These are phyloP conservation scores for Harringtonia lauricola DNA, from an alignment of 2,329 filamentous ascomycete genomes.

Conservation along the genomic window DNA sequence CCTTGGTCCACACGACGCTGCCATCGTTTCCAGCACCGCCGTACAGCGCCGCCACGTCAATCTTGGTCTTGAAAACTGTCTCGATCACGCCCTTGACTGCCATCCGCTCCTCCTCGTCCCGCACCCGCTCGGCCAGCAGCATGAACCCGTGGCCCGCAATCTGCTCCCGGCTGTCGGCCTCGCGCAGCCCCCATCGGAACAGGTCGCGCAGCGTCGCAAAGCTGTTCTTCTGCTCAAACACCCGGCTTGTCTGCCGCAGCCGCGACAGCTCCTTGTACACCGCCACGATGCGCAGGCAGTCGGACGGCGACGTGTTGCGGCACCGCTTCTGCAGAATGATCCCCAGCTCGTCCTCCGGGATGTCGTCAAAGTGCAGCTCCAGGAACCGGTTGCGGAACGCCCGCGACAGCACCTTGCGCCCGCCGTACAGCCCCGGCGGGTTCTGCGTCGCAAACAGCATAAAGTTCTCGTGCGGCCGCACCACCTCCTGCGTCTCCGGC, in stretches of 20 bases:
- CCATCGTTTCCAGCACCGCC: conserved; percentile 22
- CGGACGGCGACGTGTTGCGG: conserved; percentile 75
- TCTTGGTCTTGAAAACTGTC: conserved; percentile 73
- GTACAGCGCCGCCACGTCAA: conserved; percentile 68
- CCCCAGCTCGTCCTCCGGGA: conserved; percentile 87
- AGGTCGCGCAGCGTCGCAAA: conserved; percentile 94
- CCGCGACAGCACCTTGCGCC: conserved; percentile 82
- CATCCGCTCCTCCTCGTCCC: conserved; percentile 75
- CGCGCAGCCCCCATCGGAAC: conserved; percentile 85
- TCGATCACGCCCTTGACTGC: conserved; percentile 86
- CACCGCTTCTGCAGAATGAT: conserved; percentile 83
- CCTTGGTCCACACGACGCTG: conserved; percentile 81
- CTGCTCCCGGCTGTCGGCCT: conserved; percentile 75
- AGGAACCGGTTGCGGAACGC: conserved; percentile 96
- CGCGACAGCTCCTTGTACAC: conserved; percentile 91
- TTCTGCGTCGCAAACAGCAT: conserved; percentile 99
- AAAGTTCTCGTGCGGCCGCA: conserved; percentile 87
- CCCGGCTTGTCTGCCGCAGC: conserved; percentile 74
- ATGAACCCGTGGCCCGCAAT: conserved; percentile 91
- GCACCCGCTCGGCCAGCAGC: conserved; percentile 86
- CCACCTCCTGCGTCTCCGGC: conserved; percentile 89
- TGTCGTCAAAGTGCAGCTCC: conserved; percentile 95
- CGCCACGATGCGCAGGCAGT: conserved; percentile 80
- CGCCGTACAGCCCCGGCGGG: conserved; percentile 88
- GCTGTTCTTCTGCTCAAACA: conserved; percentile 96